Evolutionary conservation across 2,329 filamentous ascomycete species (phyloP), one percentile per base, ranked within the genome.

Genomic region (Ceratocystis smalleyi): DNA sequence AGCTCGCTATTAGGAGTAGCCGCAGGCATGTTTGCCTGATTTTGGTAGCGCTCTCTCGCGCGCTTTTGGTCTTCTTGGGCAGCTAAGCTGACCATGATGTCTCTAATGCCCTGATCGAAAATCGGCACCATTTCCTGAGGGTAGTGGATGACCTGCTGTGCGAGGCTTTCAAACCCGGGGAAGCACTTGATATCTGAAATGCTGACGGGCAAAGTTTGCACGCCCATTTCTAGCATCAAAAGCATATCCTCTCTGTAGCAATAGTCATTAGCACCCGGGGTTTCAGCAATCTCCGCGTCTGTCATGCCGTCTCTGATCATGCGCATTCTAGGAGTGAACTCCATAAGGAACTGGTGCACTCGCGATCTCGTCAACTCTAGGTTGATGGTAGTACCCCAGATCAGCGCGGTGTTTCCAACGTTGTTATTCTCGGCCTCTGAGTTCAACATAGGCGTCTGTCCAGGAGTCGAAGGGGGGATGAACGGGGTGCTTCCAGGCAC

Each of bases 331-430:
- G 84, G 86, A 67, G 91, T 89, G 70, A 94, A 99, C 73, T 95
- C 95, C 72, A 85, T 84, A 32, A 99, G 78, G 71, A 99, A 99
- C 68, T 94, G 91, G 71, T 94, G 92, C 35, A 64, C 63, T 24
- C 60, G 35, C 35, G 65, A 83, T 74, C 95, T 88, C 0, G 90
- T 91, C 73, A 97, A 91, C 67, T 89, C 84, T 63, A 99, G 87
- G 4, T 92, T 96, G 61, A 99, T 89, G 47, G 95, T 97, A 54
- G 94, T 99, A 73, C 94, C 94, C 94, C 94, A 99, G 68, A 99
- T 92, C 24, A 62, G 22, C n/a, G 65, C 65, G 51, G 51, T 60
- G 59, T 61, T 61, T 71, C 96, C 88, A 12, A 35, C 30, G n/a
- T 57, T 57, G 54, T 57, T 57, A 30, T 57, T 57, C 30, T 57